A percentile compares a stretch with the other conserved stretches of the same genome.
Evolutionary conservation across 83 land plant species (phyloP).

Genomic region (Diphasiastrum complanatum): DNA sequence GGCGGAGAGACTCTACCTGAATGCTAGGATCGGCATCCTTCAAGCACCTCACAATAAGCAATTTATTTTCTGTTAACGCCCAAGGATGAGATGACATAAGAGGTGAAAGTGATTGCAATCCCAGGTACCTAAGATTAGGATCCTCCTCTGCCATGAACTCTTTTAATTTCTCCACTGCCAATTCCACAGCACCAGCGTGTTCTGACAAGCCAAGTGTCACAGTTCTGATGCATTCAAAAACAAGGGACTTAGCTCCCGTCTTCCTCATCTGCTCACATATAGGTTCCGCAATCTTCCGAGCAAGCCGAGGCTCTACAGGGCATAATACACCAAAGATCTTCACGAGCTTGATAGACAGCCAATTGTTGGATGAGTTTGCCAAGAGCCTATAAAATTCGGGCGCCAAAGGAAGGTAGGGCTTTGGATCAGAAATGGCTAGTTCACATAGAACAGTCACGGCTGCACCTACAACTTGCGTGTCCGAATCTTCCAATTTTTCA

Average conservation of each 20-base stretch:
- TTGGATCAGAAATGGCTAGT: conserved; percentile 54
- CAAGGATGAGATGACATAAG: conserved; percentile 46
- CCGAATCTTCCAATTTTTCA: conserved; percentile 63
- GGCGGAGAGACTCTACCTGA: conserved; percentile 51
- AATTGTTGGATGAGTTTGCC: conserved; percentile 60
- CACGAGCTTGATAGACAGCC: conserved; percentile 86
- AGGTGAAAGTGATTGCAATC: conserved; percentile 54
- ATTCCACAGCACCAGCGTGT: conserved; percentile 54
- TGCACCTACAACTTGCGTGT: conserved; percentile 49
- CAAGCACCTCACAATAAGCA: conserved; percentile 52
- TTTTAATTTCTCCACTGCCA: conserved; percentile 60
- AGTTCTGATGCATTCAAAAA: conserved; percentile 80
- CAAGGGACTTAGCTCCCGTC: conserved; percentile 71
- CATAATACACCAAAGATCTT: conserved; percentile 75
- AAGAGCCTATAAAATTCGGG: conserved; percentile 78
- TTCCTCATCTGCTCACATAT: conserved; percentile 63
- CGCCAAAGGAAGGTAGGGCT: conserved; percentile 69
- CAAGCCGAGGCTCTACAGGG: conserved; percentile 76
- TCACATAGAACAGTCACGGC: conserved; percentile 81
- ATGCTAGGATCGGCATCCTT: conserved; percentile 69
- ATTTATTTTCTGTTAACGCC: conserved; percentile 70
- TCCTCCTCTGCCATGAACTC: conserved; percentile 68
- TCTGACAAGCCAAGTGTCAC: conserved; percentile 53
- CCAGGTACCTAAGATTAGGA: conserved; percentile 81
- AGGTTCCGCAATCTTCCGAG: conserved; percentile 68